These are phyloP conservation scores for Aspergillus thermomutatus DNA, from an alignment of 2,329 filamentous ascomycete genomes.

Conservation along the genomic window DNA sequence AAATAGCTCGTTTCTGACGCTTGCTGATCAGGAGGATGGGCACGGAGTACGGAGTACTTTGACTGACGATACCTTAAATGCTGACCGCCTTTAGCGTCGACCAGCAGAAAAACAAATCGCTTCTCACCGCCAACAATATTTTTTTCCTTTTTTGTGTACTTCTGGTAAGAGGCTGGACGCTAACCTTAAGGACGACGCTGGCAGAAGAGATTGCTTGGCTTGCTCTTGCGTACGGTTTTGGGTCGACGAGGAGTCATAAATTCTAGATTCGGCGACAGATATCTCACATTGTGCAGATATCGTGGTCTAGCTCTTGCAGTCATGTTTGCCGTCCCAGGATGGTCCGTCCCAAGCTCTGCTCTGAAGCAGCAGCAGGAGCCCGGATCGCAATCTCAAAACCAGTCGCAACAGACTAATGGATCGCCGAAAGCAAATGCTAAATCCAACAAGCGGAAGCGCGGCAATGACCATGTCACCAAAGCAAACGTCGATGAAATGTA, in stretches of 20 bases:
- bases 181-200: background rate
- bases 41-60: background rate
- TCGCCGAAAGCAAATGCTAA: constrained; percentile 29
- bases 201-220: background rate
- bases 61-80: background rate
- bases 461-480: constrained; percentile 53
- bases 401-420: constrained; percentile 37
- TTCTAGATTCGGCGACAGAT: background rate
- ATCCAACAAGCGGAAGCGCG: constrained; percentile 52
- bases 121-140: constrained; percentile 9
- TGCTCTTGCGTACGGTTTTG: background rate
- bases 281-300: background rate
- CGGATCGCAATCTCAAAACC: constrained; percentile 61
- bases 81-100: background rate
- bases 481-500: constrained; percentile 75
- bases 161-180: background rate
- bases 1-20: background rate
- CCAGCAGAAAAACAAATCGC: background rate
- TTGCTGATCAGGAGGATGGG: background rate
- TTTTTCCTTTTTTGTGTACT: constrained; percentile 1
- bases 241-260: background rate
- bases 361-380: constrained; percentile 66
- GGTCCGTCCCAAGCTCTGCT: constrained; percentile 71
- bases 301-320: constrained; percentile 2
- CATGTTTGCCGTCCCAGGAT: constrained; percentile 91